Conservation (phyloP, 441 rosid species). For the Omphalea diandra region DNA sequence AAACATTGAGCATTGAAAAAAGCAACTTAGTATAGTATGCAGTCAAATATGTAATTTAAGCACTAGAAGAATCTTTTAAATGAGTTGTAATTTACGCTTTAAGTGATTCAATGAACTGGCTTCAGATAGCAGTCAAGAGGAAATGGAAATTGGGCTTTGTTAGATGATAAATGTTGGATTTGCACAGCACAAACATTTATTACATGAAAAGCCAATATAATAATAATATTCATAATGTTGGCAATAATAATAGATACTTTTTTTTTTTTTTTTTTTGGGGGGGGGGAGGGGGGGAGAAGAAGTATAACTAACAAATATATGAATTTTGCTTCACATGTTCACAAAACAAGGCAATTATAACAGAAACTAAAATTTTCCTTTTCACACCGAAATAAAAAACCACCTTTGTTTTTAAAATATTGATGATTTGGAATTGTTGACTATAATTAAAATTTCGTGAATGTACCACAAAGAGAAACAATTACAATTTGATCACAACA, state of each 20-base stretch:
- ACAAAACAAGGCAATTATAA: too few species aligned
- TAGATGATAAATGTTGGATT: not conserved
- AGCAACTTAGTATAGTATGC: not conserved
- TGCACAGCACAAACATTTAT: too few species aligned
- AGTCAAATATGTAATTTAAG: not conserved
- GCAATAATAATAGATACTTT: too few species aligned
- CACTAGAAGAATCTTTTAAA: not conserved
- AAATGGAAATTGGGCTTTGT: not conserved
- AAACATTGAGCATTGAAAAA: too few species aligned
- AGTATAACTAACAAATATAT: too few species aligned
- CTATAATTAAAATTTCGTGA: not conserved
- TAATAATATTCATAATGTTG: too few species aligned
- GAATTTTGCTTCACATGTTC: too few species aligned
- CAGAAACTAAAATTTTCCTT: too few species aligned
- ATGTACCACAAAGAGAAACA: not conserved
- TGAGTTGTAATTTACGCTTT: not conserved
- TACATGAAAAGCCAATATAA: too few species aligned
- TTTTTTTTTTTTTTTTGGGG: too few species aligned
- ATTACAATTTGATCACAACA: conserved; percentile 5
- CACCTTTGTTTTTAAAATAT: not conserved
- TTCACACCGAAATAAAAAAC: too few species aligned
- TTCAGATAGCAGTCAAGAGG: not conserved
- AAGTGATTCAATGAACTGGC: not conserved
- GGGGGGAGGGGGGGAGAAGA: too few species aligned
- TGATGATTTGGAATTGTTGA: not conserved